These are phyloP conservation scores for Cladosporium phlei DNA, from an alignment of 2,329 filamentous ascomycete species.

Conservation along the genomic window DNA sequence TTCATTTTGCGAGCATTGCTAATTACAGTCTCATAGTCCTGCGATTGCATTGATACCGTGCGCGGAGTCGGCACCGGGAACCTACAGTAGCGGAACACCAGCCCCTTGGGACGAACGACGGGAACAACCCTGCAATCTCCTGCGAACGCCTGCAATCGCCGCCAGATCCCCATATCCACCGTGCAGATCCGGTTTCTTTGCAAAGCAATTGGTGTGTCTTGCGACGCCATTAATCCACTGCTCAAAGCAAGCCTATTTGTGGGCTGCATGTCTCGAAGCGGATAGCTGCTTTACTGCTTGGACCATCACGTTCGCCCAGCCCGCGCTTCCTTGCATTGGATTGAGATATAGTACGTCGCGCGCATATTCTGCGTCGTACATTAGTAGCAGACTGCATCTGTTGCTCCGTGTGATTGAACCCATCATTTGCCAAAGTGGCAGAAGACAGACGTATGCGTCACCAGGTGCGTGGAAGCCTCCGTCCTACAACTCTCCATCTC, in stretches of 20 bases:
- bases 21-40: slow-evolving; percentile 10
- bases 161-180: slow-evolving; percentile 21
- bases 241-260: slow-evolving; percentile 13
- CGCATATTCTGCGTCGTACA: slow-evolving; percentile 30
- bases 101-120: slow-evolving; percentile 28
- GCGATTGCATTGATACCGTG: slow-evolving; percentile 23
- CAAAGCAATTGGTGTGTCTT: slow-evolving; percentile 11
- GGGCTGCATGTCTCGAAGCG: slow-evolving; percentile 31
- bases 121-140: slow-evolving; percentile 34
- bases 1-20: background rate
- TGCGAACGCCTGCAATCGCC: slow-evolving; percentile 33
- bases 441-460: slow-evolving; percentile 31
- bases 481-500: slow-evolving; percentile 3
- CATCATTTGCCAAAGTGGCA: slow-evolving; percentile 27
- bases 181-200: slow-evolving; percentile 19
- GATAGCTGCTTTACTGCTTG: slow-evolving; percentile 29
- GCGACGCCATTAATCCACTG: slow-evolving; percentile 14
- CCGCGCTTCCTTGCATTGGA: slow-evolving; percentile 15
- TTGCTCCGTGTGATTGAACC: slow-evolving; percentile 22
- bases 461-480: slow-evolving; percentile 27
- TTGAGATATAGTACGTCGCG: slow-evolving; percentile 15
- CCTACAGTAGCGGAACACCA: slow-evolving; percentile 30
- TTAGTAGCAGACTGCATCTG: slow-evolving; percentile 29
- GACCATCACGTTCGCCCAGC: slow-evolving; percentile 17
- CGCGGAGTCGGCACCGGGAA: slow-evolving; percentile 26